Base-by-base conservation (phyloP, 257 asterid species). In the Rubia yunnanensis region DNA sequence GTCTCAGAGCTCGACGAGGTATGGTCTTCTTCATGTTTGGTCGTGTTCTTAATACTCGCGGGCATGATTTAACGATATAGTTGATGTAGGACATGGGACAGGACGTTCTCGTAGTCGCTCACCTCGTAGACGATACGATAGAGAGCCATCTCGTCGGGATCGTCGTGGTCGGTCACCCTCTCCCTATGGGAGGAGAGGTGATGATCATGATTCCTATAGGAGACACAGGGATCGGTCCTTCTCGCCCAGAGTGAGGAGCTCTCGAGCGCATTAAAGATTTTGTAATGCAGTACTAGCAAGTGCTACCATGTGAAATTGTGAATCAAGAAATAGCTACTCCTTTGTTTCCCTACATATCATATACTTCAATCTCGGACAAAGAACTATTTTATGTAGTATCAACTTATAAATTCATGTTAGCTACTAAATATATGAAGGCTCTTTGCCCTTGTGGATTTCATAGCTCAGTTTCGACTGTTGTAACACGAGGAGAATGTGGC, bases 1-100 rank as follows among this genome's bases (percentile, higher is more conserved):
- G 85, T 54, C 72, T 70, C 60, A 54, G 68, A 66, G 79, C 77
- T 41, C 75, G 44, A 71, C 79, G 80, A 73, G 88, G 88, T 82
- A 74, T 41, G 26, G 1, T 53, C 28, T 39, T 30, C 44, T 38
- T 10, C 49, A 14, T 17, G 34, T 32, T 57, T 39, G n/a, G 28
- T 28, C 31, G 10, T 48, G 10, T 30, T 48, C 35, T 60, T 18
- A 35, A 24, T 30, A 34, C 4, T 3, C 36, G 6, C 5, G 24
- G 7, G 9, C 36, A 38, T 50, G 65, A 44, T 63, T 68, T 70
- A 20, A 15, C 56, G 26, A 28, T n/a, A 30, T 53, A 22, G 17
- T 52, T 34, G 24, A 57, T 63, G 56, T 78, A 82, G 85, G 81
- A 58, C 54, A 61, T 67, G 81, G 77, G 18, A 72, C 78, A 49